Evolutionary conservation across 495 filamentous ascomycete genomes (phyloP).

Genomic region (Neurospora sp.): DNA sequence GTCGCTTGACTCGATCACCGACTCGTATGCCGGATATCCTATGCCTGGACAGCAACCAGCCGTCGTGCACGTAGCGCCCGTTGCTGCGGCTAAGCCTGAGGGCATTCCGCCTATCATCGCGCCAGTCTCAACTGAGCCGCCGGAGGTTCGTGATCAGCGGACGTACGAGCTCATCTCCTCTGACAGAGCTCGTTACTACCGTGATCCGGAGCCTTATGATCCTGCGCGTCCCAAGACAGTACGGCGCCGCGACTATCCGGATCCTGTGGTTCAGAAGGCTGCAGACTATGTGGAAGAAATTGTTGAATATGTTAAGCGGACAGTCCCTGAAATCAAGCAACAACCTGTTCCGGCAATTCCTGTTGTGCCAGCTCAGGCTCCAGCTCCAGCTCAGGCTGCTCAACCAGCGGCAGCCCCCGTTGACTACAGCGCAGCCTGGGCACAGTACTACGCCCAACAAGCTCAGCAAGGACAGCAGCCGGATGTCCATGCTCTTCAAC

Average conservation of each 20-base stretch:
- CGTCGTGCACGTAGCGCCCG: neutral
- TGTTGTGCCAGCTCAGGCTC: conserved; percentile 2
- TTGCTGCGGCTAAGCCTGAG: neutral
- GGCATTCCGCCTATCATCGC: neutral
- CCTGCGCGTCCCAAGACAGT: conserved; percentile 13
- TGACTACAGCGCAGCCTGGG: conserved; percentile 19
- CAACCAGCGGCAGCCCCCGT: conserved; percentile 7
- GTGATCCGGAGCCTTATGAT: conserved; percentile 21
- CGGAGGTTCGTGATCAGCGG: conserved; percentile 13
- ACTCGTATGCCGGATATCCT: conserved; percentile 4
- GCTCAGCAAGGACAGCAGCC: conserved; percentile 11
- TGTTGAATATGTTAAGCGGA: conserved; percentile 20
- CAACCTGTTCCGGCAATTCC: conserved; percentile 4
- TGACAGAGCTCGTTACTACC: conserved; percentile 24
- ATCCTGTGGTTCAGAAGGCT: conserved; percentile 22
- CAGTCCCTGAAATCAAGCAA: conserved; percentile 13
- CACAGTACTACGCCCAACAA: conserved; percentile 21
- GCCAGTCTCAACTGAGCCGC: neutral
- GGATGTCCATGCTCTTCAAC: conserved; percentile 6
- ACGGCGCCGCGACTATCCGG: conserved; percentile 20
- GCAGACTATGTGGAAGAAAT: conserved; percentile 20
- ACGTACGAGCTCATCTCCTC: conserved; percentile 23
- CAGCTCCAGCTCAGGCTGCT: neutral
- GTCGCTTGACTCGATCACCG: conserved; percentile 12
- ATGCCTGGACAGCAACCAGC: neutral